Evolutionary conservation across 306 rosid genomes (phyloP).

Genomic region (Cucurbita moschata): DNA sequence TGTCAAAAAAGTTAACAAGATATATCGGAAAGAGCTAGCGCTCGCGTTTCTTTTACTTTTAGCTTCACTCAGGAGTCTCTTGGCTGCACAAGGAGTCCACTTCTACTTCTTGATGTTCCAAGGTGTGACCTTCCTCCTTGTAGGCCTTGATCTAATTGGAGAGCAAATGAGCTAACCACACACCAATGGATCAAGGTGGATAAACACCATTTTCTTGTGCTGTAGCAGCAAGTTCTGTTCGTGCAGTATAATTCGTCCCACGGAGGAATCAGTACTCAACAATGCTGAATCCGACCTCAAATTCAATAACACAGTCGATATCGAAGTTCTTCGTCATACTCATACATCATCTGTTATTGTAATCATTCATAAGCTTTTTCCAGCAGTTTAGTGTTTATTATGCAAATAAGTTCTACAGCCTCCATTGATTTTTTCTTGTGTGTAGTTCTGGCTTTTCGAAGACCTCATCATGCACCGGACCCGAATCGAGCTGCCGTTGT

Average conservation of each 20-base stretch:
- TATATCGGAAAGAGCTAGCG: constrained; percentile 70
- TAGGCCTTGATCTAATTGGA: constrained; percentile 92
- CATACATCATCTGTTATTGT: constrained; percentile 33
- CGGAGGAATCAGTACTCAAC: not conserved
- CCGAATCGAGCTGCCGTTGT: not conserved
- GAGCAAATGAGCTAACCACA: constrained; percentile 65
- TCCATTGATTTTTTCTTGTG: constrained; percentile 21
- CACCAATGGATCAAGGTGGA: not conserved
- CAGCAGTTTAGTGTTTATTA: constrained; percentile 20
- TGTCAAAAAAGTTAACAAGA: constrained; percentile 53
- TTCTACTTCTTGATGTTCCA: constrained; percentile 93
- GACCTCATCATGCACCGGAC: not conserved
- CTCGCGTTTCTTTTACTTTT: constrained; percentile 80
- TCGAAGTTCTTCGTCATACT: constrained; percentile 7
- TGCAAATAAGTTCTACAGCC: constrained; percentile 17
- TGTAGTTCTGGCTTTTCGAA: constrained; percentile 14
- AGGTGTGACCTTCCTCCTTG: constrained; percentile 87
- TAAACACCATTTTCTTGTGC: constrained; percentile 1
- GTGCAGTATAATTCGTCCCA: constrained; percentile 1
- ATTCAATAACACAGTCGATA: constrained; percentile 9
- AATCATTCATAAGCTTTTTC: constrained; percentile 20
- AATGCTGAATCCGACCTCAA: constrained; percentile 9
- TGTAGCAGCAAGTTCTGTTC: constrained; percentile 13
- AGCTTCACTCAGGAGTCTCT: constrained; percentile 71
- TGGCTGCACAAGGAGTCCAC: constrained; percentile 90